Percentiles rank a stretch among this genome's conserved stretches.
phyloP scores from a whole-genome alignment of 148 eudicot genomes.

The Fagopyrum tataricum region DNA sequence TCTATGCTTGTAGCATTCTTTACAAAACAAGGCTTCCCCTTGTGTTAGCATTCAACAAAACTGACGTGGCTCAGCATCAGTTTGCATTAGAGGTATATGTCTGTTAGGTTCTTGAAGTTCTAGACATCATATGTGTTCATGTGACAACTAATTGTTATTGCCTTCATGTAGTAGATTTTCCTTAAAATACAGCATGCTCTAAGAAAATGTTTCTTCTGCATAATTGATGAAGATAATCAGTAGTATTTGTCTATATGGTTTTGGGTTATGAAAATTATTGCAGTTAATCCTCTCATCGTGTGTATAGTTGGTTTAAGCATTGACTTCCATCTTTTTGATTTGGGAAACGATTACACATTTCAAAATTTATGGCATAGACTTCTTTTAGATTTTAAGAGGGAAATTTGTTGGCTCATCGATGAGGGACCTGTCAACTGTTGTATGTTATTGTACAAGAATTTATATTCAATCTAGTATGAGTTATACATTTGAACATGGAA shows the following conservation, averaged over 20 bases:
- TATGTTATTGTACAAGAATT: background rate
- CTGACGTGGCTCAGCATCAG: slow-evolving; percentile 89
- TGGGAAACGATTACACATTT: background rate
- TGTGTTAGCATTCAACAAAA: slow-evolving; percentile 85
- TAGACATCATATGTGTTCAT: background rate
- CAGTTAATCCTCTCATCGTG: background rate
- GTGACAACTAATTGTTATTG: background rate
- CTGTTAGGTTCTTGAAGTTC: background rate
- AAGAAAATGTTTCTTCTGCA: background rate
- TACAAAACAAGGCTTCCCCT: slow-evolving; percentile 88
- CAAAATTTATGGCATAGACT: background rate
- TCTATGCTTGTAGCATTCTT: slow-evolving; percentile 95
- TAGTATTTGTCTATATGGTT: background rate
- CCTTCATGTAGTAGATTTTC: background rate
- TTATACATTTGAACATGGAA: background rate
- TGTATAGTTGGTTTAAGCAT: background rate
- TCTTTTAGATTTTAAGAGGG: background rate
- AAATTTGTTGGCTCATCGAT: background rate
- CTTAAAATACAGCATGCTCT: background rate
- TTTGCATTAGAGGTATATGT: slow-evolving; percentile 89
- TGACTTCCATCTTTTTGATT: background rate
- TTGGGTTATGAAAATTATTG: background rate
- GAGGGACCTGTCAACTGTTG: background rate
- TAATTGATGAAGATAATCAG: background rate
- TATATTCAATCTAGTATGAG: background rate